phyloP scores from a whole-genome alignment of 495 filamentous ascomycete species.

The Lentithecium fluviatile region DNA sequence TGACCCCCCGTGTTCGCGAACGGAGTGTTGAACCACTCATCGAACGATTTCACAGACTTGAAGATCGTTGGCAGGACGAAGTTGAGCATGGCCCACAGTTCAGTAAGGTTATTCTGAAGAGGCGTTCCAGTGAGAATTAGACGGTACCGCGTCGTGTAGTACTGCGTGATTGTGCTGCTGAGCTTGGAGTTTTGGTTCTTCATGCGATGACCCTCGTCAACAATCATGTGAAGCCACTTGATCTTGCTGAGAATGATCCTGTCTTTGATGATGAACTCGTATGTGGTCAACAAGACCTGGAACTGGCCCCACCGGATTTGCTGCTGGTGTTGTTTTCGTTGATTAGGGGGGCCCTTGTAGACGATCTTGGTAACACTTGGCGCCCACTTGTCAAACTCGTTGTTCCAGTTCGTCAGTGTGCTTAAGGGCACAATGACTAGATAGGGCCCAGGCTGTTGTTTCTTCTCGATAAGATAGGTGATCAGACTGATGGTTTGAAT shows the following conservation, averaged over 20 bases:
- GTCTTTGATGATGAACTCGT: constrained; percentile 99
- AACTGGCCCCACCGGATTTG: constrained; percentile 92
- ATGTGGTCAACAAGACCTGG: constrained; percentile 94
- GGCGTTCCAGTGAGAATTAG: constrained; percentile 97
- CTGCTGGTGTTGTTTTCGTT: constrained; percentile 86
- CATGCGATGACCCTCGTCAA: constrained; percentile 99
- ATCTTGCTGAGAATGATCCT: constrained; percentile 91
- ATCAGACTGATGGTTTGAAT: constrained; percentile 98
- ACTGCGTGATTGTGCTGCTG: constrained; percentile 88
- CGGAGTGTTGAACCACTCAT: constrained; percentile 99
- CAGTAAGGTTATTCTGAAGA: constrained; percentile 93
- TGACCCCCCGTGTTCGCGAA: constrained; percentile 98
- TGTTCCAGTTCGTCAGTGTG: constrained; percentile 97
- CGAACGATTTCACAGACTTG: constrained; percentile 98
- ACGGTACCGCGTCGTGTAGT: constrained; percentile 91
- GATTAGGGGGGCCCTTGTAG: constrained; percentile 91
- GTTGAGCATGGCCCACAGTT: constrained; percentile 96
- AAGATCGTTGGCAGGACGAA: constrained; percentile 98
- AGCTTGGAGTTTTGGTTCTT: constrained; percentile 98
- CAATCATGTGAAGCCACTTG: constrained; percentile 99
- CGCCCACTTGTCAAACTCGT: constrained; percentile 99
- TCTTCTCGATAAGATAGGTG: constrained; percentile 94
- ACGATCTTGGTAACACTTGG: constrained; percentile 81
- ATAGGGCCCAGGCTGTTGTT: constrained; percentile 89
- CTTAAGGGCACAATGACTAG: constrained; percentile 91